Evolutionary conservation across 257 asterid species (phyloP), one percentile per base, ranked within the genome.

Genomic region (Thymus mandschuricus): DNA sequence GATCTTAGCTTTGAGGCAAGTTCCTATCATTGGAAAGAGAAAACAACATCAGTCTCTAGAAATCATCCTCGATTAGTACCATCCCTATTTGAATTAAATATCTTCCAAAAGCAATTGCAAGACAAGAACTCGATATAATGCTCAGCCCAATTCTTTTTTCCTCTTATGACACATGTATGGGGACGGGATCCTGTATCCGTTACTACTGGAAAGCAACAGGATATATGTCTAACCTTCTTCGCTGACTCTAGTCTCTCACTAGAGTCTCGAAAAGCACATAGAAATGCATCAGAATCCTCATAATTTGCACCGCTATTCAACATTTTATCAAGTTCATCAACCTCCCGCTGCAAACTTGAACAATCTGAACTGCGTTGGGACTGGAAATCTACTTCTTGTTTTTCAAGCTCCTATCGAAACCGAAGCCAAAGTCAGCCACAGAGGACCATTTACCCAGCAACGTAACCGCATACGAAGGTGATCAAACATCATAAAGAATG

Each of bases 1-100:
- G 82, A 75, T 80, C 91, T 87, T 66, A 84, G 75, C 73, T 85
- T 88, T 31, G 80, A 64, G 21, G 90, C 87, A 44, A 88, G 92
- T 75, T 87, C 95, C 98, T 92, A 68, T 28, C 65, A 49, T 34
- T 44, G 62, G 65, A 48, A 27, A 30, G 48, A 30, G 15, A 55
- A 38, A 21, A 40, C 1, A 27, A 27, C 56, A 54, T 74, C 66
- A 52, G 44, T 71, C 51, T 58, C 31, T 34, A 63, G 40, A 28
- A 70, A 69, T 41, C 29, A 64, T 63, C 27, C 30, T 45, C 46
- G 50, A 21, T 21, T 21, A 0, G 51, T 49, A 41, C 64, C 48
- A 33, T 30, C 45, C n/a, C 60, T 30, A 21, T n/a, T 48, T 10
- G 50, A 58, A 48, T 60, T 69, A 49, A 60, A 10, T 10, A 44